Conservation (phyloP, 1,284 basidiomycete species). For the Athelia sp. region DNA sequence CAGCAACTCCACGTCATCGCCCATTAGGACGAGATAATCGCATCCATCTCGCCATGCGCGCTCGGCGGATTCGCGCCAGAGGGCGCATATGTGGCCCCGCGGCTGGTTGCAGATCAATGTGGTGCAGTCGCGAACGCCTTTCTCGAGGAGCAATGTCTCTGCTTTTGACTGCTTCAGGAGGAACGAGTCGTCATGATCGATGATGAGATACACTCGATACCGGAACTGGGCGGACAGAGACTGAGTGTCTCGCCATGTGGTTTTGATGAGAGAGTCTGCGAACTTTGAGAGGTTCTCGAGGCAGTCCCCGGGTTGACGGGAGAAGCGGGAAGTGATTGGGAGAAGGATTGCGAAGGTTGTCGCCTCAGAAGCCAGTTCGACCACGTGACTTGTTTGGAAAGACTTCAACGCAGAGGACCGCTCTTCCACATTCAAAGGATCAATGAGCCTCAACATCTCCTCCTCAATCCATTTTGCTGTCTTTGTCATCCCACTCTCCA, state of each 20-base stretch:
- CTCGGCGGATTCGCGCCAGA: constrained; percentile 48
- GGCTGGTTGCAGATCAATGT: constrained; percentile 34
- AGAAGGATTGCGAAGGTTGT: constrained; percentile 48
- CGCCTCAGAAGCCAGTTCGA: constrained; percentile 30
- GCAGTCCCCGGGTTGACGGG: constrained; percentile 27
- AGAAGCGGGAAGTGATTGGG: constrained; percentile 50
- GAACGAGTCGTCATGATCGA: constrained; percentile 45
- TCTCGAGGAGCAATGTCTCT: constrained; percentile 27
- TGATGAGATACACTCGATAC: constrained; percentile 44
- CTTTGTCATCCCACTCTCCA: constrained; percentile 40
- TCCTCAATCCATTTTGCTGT: constrained; percentile 43
- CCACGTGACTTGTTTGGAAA: constrained; percentile 27
- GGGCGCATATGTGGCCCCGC: constrained; percentile 43
- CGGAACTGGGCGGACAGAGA: constrained; percentile 27
- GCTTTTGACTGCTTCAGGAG: constrained; percentile 32
- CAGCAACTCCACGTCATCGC: constrained; percentile 46
- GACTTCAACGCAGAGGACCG: constrained; percentile 12
- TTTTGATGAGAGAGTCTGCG: constrained; percentile 35
- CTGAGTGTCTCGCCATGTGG: constrained; percentile 42
- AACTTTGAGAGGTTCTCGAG: constrained; percentile 37
- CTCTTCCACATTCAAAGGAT: constrained; percentile 5
- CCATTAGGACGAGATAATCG: constrained; percentile 51
- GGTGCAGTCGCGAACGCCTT: constrained; percentile 30
- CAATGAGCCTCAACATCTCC: constrained; percentile 27
- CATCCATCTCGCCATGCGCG: constrained; percentile 43